These are phyloP conservation scores for Peterozyma toletana DNA, from an alignment of 805 yeast genomes.

Conservation along the genomic window DNA sequence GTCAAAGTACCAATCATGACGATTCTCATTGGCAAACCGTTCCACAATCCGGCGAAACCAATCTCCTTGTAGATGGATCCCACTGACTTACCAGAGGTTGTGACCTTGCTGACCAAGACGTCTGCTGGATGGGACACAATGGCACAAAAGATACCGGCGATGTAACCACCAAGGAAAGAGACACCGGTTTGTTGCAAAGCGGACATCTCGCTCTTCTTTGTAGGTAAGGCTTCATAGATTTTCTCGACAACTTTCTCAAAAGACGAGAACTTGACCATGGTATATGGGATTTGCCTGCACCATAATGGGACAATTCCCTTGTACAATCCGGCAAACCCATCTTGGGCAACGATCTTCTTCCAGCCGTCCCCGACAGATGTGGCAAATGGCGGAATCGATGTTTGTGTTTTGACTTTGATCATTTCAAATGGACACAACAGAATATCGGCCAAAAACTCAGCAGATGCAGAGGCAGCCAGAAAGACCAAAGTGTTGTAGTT, in stretches of 20 bases:
- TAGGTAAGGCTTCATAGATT: constrained; percentile 70
- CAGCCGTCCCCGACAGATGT: constrained; percentile 57
- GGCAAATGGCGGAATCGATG: constrained; percentile 84
- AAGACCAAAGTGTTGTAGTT: constrained; percentile 68
- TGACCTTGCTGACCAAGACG: constrained; percentile 93
- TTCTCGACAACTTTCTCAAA: constrained; percentile 85
- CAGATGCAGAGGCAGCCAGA: constrained; percentile 84
- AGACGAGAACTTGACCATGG: constrained; percentile 94
- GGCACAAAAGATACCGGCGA: constrained; percentile 97
- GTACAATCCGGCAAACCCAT: constrained; percentile 72
- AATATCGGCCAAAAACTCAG: constrained; percentile 89
- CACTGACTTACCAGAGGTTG: constrained; percentile 60
- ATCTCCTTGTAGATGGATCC: constrained; percentile 70
- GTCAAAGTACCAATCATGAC: constrained; percentile 97
- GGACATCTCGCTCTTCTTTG: constrained; percentile 64
- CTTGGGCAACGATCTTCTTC: constrained; percentile 54
- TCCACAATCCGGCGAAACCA: constrained; percentile 91
- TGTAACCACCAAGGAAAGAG: constrained; percentile 90
- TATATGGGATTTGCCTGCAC: constrained; percentile 97
- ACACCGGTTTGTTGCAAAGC: constrained; percentile 85
- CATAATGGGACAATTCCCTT: constrained; percentile 89
- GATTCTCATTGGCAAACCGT: constrained; percentile 89
- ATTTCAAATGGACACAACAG: constrained; percentile 92
- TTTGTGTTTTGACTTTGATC: constrained; percentile 89
- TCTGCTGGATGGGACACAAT: constrained; percentile 98